Conservation (phyloP, 805 yeast genomes). For the Candida sphagnicola region DNA sequence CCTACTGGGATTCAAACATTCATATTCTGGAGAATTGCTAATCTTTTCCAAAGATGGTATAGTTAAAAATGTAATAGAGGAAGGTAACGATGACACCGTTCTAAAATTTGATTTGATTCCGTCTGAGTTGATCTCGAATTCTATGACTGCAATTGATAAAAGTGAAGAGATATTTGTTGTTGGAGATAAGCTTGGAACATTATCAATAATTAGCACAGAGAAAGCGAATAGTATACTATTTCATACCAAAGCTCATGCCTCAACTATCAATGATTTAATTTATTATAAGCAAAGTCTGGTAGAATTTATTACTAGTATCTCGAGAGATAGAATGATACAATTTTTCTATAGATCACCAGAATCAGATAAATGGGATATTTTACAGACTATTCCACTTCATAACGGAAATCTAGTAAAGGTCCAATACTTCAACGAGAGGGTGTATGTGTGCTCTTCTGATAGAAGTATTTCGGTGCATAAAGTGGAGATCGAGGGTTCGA, state of each 20-base stretch:
- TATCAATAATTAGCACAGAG: constrained; percentile 24
- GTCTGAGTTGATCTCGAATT: constrained; percentile 34
- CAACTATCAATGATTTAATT: constrained; percentile 44
- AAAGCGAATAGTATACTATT: constrained; percentile 12
- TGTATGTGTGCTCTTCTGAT: constrained; percentile 59
- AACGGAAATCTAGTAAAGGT: constrained; percentile 49
- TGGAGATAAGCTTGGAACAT: constrained; percentile 50
- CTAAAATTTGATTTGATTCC: constrained; percentile 17
- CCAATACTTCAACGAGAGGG: constrained; percentile 20
- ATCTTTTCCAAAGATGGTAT: constrained; percentile 43
- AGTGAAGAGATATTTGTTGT: constrained; percentile 23
- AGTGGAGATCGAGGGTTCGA: constrained; percentile 19
- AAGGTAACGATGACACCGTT: constrained; percentile 6
- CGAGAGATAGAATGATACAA: constrained; percentile 64
- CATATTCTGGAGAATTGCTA: constrained; percentile 25
- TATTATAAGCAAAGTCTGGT: constrained; percentile 23
- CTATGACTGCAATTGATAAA: constrained; percentile 39
- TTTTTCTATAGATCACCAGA: constrained; percentile 29
- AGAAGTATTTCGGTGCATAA: constrained; percentile 55
- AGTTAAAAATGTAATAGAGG: constrained; percentile 24
- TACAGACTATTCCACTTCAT: constrained; percentile 59
- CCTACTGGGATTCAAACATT: constrained; percentile 36
- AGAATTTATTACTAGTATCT: constrained; percentile 43
- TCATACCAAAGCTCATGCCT: constrained; percentile 47
- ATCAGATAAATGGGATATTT: constrained; percentile 42